These are phyloP conservation scores for Podaxis rugospora DNA, from an alignment of 768 basidiomycete species.

Conservation along the genomic window DNA sequence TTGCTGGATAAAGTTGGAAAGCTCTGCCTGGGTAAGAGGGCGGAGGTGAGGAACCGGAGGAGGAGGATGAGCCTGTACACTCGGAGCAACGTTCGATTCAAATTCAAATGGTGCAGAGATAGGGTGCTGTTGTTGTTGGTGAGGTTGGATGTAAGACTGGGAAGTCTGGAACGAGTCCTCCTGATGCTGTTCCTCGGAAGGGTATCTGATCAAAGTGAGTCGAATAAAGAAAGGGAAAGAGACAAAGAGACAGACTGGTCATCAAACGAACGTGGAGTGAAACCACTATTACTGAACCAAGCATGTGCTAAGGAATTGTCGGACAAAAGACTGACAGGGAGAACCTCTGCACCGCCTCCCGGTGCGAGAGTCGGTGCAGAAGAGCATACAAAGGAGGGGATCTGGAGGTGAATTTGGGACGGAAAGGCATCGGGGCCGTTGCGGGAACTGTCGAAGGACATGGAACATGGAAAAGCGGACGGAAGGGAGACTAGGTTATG, in stretches of 20 bases:
- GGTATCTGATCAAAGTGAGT: conserved; percentile 1
- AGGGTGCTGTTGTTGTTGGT: neutral
- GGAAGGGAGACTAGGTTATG: neutral
- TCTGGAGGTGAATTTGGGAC: conserved; percentile 31
- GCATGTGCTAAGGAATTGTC: conserved; percentile 22
- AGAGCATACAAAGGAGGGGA: conserved; percentile 61
- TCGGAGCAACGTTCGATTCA: conserved; percentile 5
- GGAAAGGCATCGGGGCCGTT: neutral
- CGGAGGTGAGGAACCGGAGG: conserved; percentile 11
- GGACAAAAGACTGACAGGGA: conserved; percentile 43
- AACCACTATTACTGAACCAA: conserved; percentile 51
- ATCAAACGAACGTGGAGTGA: conserved; percentile 17
- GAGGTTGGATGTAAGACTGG: neutral
- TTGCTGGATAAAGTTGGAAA: conserved; percentile 7
- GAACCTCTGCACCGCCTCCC: conserved; percentile 71
- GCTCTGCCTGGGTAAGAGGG: conserved; percentile 7
- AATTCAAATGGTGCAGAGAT: conserved; percentile 23
- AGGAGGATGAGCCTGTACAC: conserved; percentile 11
- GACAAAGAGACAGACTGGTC: conserved; percentile 12
- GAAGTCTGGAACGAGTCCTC: neutral
- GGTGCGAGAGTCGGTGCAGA: conserved; percentile 58
- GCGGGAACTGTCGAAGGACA: conserved; percentile 15
- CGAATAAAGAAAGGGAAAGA: neutral
- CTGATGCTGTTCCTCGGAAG: neutral
- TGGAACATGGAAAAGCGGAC: conserved; percentile 7